phyloP scores from a whole-genome alignment of 2,329 filamentous ascomycete species.

The Pseudopyricularia cyperi region DNA sequence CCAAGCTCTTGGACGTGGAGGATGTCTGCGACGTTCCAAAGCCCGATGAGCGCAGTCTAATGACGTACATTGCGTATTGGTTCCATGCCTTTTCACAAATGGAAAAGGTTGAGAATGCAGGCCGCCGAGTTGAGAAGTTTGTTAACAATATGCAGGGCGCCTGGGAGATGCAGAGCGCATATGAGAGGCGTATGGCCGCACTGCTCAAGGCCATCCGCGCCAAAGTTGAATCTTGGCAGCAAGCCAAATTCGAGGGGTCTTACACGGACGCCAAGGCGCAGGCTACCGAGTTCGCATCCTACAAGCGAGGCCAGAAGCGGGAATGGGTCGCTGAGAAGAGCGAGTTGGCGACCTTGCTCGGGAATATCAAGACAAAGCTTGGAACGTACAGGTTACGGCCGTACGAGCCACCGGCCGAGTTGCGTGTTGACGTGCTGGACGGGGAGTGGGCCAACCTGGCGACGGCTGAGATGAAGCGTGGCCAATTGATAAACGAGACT shows the following conservation, averaged over 20 bases:
- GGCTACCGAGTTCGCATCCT: slow-evolving; percentile 66
- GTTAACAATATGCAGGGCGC: slow-evolving; percentile 98
- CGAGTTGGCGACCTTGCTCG: slow-evolving; percentile 79
- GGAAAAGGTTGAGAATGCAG: slow-evolving; percentile 96
- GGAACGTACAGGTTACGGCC: slow-evolving; percentile 85
- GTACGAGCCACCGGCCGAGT: slow-evolving; percentile 77
- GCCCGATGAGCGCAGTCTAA: slow-evolving; percentile 89
- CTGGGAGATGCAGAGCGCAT: slow-evolving; percentile 98
- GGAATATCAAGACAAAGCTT: slow-evolving; percentile 98
- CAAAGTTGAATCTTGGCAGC: slow-evolving; percentile 66
- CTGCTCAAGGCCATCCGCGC: slow-evolving; percentile 61
- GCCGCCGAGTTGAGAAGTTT: slow-evolving; percentile 93
- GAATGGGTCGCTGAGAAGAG: slow-evolving; percentile 98
- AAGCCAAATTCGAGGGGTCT: slow-evolving; percentile 75
- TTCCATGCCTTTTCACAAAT: slow-evolving; percentile 99
- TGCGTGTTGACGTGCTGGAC: slow-evolving; percentile 74
- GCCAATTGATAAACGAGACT: slow-evolving; percentile 93
- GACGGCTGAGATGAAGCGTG: slow-evolving; percentile 73
- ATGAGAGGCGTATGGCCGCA: slow-evolving; percentile 79
- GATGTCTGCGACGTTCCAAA: slow-evolving; percentile 95
- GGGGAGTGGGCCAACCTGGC: slow-evolving; percentile 69
- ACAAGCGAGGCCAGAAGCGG: slow-evolving; percentile 83
- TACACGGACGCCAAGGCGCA: slow-evolving; percentile 89
- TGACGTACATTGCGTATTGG: slow-evolving; percentile 99
- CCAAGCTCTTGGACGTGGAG: slow-evolving; percentile 88